These are phyloP conservation scores for Collariella sp. DNA, from an alignment of 495 filamentous ascomycete species.

Conservation along the genomic window DNA sequence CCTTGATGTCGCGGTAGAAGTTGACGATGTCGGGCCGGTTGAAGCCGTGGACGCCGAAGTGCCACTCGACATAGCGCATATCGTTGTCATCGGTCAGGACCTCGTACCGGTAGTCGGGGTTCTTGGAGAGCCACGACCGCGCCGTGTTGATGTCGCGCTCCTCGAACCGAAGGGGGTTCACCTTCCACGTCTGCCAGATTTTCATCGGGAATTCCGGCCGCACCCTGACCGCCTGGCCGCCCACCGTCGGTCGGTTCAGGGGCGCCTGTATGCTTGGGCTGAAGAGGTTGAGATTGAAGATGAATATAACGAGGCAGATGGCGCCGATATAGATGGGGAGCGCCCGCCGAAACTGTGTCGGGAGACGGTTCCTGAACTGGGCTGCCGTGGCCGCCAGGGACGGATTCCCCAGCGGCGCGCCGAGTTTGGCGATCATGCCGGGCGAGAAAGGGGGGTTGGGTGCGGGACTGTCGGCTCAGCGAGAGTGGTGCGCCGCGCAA, in stretches of 20 bases:
- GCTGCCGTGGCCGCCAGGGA: constrained; percentile 28
- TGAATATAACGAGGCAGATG: constrained; percentile 32
- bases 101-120: constrained; percentile 54
- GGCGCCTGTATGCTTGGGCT: constrained; percentile 17
- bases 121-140: constrained; percentile 49
- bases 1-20: constrained; percentile 47
- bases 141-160: constrained; percentile 45
- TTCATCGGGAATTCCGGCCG: constrained; percentile 28
- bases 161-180: constrained; percentile 49
- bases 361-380: constrained; percentile 31
- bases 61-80: constrained; percentile 48
- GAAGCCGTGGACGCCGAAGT: constrained; percentile 49
- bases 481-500: constrained; percentile 3
- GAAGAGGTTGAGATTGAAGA: constrained; percentile 38
- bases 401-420: constrained; percentile 31
- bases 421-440: constrained; percentile 33
- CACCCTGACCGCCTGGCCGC: constrained; percentile 1
- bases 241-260: neutral
- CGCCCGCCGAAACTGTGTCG: constrained; percentile 29
- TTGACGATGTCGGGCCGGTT: constrained; percentile 54
- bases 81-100: constrained; percentile 56
- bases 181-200: constrained; percentile 65
- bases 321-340: constrained; percentile 28
- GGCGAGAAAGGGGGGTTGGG: constrained; percentile 1
- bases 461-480: neutral